Percentiles rank a stretch among this genome's conserved stretches.
Conservation (phyloP, 2,329 filamentous ascomycete genomes). For the Dactylella cylindrospora region DNA sequence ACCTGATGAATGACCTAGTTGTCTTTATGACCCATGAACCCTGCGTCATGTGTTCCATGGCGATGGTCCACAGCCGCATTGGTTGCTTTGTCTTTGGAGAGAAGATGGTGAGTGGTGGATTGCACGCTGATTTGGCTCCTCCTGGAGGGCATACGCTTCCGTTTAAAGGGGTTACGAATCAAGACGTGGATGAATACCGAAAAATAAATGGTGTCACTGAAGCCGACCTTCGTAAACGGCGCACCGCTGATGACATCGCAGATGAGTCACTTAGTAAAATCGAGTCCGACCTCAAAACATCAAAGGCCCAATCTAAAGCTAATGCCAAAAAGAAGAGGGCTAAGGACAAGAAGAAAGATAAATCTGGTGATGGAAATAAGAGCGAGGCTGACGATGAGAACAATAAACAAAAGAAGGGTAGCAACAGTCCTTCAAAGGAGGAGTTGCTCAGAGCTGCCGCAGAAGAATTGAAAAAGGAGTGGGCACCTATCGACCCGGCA, state of each 20-base stretch:
- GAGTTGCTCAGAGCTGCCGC: conserved; percentile 28
- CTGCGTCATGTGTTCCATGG: conserved; percentile 96
- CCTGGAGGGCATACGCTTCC: conserved; percentile 54
- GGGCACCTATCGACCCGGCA: conserved; percentile 30
- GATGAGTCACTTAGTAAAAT: neutral
- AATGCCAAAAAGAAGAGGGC: conserved; percentile 16
- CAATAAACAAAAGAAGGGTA: too few relatives aligned
- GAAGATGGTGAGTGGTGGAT: conserved; percentile 79
- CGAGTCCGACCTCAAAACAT: neutral
- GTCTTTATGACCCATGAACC: conserved; percentile 95
- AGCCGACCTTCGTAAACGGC: conserved; percentile 1
- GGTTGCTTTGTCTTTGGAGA: conserved; percentile 77
- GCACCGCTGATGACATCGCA: conserved; percentile 4
- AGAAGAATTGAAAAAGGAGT: conserved; percentile 23
- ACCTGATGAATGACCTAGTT: conserved; percentile 90
- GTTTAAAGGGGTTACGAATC: conserved; percentile 49
- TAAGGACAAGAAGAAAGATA: conserved; percentile 11
- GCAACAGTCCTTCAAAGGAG: conserved; percentile 17
- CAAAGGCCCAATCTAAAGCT: conserved; percentile 3
- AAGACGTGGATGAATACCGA: conserved; percentile 51
- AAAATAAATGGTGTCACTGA: conserved; percentile 16
- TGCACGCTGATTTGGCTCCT: conserved; percentile 70
- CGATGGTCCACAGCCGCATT: conserved; percentile 89
- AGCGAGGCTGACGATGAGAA: conserved; percentile 12
- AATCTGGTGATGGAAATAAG: too few relatives aligned